Conservation (phyloP, 306 rosid species). For the Medicago arabica region DNA sequence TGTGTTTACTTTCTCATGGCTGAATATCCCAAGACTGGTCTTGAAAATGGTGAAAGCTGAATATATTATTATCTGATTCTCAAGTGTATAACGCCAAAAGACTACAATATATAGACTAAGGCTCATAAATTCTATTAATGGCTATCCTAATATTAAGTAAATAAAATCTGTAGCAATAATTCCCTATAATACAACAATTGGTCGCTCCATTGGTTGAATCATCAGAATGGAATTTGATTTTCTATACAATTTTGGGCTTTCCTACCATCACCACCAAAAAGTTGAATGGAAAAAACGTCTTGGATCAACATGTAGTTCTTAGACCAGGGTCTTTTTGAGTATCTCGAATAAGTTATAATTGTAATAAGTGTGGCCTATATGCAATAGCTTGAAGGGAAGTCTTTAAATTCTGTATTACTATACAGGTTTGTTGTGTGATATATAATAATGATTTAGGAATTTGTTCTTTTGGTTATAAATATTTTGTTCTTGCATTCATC, state of each 20-base stretch:
- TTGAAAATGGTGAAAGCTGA: neutral
- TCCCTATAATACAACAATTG: neutral
- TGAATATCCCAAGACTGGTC: slow-evolving; percentile 12
- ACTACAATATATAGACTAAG: neutral
- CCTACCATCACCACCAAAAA: slow-evolving; percentile 1
- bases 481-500: neutral
- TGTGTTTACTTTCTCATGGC: neutral
- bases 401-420: neutral
- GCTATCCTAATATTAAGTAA: neutral
- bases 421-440: neutral
- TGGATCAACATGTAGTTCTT: neutral
- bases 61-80: neutral
- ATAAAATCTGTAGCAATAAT: neutral
- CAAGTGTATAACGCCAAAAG: neutral
- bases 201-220: neutral
- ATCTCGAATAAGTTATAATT: neutral
- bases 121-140: neutral
- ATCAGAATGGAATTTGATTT: neutral
- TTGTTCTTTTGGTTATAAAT: neutral
- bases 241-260: slow-evolving; percentile 5
- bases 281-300: neutral
- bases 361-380: slow-evolving; percentile 6
- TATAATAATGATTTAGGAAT: slow-evolving; percentile 9
- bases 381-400: neutral
- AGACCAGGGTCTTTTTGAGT: neutral